Conservation (phyloP, 2,329 filamentous ascomycete species). For the Penicillium sp. region DNA sequence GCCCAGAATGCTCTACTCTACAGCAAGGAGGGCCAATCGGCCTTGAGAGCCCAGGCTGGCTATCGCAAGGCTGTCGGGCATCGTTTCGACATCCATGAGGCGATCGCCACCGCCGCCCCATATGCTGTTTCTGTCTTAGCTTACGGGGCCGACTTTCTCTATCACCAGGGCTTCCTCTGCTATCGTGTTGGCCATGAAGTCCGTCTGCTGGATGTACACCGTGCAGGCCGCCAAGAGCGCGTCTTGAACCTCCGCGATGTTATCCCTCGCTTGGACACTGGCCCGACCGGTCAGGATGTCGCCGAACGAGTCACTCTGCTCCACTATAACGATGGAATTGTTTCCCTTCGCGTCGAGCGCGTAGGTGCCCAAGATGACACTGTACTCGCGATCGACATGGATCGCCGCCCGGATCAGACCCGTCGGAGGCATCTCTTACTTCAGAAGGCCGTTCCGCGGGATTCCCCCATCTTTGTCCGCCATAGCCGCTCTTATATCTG, state of each 20-base stretch:
- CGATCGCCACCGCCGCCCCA: conserved; percentile 57
- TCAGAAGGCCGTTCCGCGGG: conserved; percentile 42
- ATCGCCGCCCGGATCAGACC: conserved; percentile 10
- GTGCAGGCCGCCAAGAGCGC: conserved; percentile 47
- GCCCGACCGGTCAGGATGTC: conserved; percentile 25
- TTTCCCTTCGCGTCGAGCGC: conserved; percentile 55
- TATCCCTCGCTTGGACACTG: conserved; percentile 30
- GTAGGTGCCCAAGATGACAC: conserved; percentile 42
- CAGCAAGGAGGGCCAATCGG: conserved; percentile 44
- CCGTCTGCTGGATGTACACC: conserved; percentile 56
- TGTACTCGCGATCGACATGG: conserved; percentile 51
- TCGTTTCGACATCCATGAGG: conserved; percentile 56
- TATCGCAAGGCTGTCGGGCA: conserved; percentile 55
- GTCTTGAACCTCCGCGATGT: conserved; percentile 51
- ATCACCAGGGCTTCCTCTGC: conserved; percentile 59
- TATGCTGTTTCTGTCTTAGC: conserved; percentile 58
- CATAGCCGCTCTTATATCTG: conserved; percentile 59
- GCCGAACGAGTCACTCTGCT: conserved; percentile 51
- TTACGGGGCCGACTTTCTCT: conserved; percentile 57
- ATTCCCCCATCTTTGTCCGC: conserved; percentile 60
- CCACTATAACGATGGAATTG: conserved; percentile 53
- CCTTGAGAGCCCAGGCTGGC: conserved; percentile 32
- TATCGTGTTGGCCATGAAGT: conserved; percentile 54
- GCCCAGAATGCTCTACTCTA: conserved; percentile 40
- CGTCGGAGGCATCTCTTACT: conserved; percentile 40